Evolutionary conservation across 768 basidiomycete genomes (phyloP), one percentile per base, ranked within the genome.

Genomic region (Sarcomyxa edulis): DNA sequence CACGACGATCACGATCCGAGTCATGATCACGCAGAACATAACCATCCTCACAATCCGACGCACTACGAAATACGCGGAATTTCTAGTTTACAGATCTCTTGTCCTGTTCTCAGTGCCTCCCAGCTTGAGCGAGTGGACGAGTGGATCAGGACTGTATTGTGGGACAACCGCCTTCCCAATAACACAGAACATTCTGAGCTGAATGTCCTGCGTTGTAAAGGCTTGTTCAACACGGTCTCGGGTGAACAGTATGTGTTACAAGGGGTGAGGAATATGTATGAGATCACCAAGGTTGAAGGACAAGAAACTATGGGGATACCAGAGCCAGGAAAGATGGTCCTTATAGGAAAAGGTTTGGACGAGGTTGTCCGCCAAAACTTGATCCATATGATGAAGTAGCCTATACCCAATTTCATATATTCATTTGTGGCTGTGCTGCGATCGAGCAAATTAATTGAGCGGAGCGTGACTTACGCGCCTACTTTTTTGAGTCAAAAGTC

Each of bases 201-300:
- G 27, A 74, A 80, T 38, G 71, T 96, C 4, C 62, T 99, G 14
- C 78, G 96, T 11, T 89, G 90, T 51, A 98, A 99, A 56, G 95
- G 94, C 6, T 67, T 92, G 14, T 80, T 95, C 46, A 58, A 58
- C 12, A 63, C 68, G 7, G 57, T 68, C 2, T 58, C 62, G 0
- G 84, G 84, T 2, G 65, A 72, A 37, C 68, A 74, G 40, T 74
- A 81, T 48, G 76, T 98, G 37, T 61, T 99, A 31, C 96, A 99
- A 54, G 96, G 94, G 2, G 96, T 99, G 9, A 69, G 89, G 47
- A 89, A 68, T 48, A 72, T 97, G 58, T 99, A 94, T 54, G 95
- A 99, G 49, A 73, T 94, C 10, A 53, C 58, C 1, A 59, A 68
- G 35, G 62, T 80, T 27, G 65, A 64, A 37, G 51, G 50, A n/a